Percentiles rank a stretch among this genome's conserved stretches.
phyloP scores from a whole-genome alignment of 768 basidiomycete species.

The Tulasnella sp. region DNA sequence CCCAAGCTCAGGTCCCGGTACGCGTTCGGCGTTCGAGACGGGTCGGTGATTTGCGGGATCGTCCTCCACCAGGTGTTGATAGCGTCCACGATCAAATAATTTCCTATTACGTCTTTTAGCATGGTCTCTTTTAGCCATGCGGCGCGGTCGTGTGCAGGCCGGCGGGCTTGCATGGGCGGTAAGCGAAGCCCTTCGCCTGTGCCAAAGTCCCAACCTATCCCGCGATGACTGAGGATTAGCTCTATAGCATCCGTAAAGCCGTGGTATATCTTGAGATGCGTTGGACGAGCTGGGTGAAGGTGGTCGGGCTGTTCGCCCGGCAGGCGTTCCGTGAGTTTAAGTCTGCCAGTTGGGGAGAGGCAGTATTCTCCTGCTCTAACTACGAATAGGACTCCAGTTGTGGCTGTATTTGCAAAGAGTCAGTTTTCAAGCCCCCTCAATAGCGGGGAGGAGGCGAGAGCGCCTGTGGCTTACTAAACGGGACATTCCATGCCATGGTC shows the following conservation, averaged over 20 bases:
- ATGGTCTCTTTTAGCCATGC: slow-evolving; percentile 7
- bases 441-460: background rate
- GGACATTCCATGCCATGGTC: slow-evolving; percentile 26
- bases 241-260: slow-evolving; percentile 13
- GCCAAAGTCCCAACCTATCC: slow-evolving; percentile 24
- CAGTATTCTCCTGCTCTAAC: slow-evolving; percentile 15
- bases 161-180: slow-evolving; percentile 14
- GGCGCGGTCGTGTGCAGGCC: background rate
- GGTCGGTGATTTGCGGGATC: slow-evolving; percentile 8
- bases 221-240: background rate
- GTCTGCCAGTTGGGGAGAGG: slow-evolving; percentile 4
- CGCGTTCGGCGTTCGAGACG: background rate
- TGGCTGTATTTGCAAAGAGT: background rate
- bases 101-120: background rate
- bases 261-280: background rate
- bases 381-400: slow-evolving; percentile 12
- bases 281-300: background rate
- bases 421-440: background rate
- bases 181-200: slow-evolving; percentile 22
- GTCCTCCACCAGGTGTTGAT: slow-evolving; percentile 28
- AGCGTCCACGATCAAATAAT: slow-evolving; percentile 21
- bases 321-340: slow-evolving; percentile 11
- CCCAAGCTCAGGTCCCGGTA: background rate
- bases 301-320: slow-evolving; percentile 16
- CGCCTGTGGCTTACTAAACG: slow-evolving; percentile 18